Conservation (phyloP, 2,329 filamentous ascomycete genomes). For the Botryotinia globosa region DNA sequence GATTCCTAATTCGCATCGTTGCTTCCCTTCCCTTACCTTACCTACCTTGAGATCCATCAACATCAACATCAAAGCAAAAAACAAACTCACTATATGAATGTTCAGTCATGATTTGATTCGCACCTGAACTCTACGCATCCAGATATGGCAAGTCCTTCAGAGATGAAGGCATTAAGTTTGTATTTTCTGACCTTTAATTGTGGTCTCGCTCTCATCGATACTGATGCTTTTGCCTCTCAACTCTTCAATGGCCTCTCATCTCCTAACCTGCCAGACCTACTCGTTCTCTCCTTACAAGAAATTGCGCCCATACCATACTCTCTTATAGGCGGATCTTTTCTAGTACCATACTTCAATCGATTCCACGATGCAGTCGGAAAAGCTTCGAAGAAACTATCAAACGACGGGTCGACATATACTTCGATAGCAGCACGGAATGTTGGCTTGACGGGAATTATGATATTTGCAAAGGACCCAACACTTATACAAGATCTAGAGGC, state of each 20-base stretch:
- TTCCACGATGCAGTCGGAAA: conserved; percentile 70
- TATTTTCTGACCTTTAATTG: conserved; percentile 91
- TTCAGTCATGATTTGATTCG: not conserved
- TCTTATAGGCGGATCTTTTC: conserved; percentile 79
- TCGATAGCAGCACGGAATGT: conserved; percentile 70
- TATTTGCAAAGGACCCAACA: conserved; percentile 68
- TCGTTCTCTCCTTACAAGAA: conserved; percentile 77
- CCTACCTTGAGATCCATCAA: not conserved
- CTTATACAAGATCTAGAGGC: conserved; percentile 65
- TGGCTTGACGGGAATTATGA: conserved; percentile 85
- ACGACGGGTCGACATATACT: conserved; percentile 52
- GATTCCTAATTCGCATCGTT: not conserved
- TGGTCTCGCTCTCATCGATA: conserved; percentile 67
- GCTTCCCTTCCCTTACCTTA: not conserved
- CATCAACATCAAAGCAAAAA: not conserved
- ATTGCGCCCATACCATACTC: conserved; percentile 79
- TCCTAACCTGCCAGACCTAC: conserved; percentile 59
- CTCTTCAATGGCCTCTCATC: conserved; percentile 58
- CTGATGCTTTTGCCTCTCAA: conserved; percentile 67
- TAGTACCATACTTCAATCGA: conserved; percentile 71
- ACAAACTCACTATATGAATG: not conserved
- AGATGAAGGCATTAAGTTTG: conserved; percentile 51
- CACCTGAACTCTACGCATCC: not conserved
- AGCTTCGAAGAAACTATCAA: conserved; percentile 49
- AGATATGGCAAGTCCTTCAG: conserved; percentile 1